Percentiles rank a stretch among this genome's conserved stretches.
Evolutionary conservation across 176 grass and related monocot genomes (phyloP).

Genomic region (Luzula sylvatica): DNA sequence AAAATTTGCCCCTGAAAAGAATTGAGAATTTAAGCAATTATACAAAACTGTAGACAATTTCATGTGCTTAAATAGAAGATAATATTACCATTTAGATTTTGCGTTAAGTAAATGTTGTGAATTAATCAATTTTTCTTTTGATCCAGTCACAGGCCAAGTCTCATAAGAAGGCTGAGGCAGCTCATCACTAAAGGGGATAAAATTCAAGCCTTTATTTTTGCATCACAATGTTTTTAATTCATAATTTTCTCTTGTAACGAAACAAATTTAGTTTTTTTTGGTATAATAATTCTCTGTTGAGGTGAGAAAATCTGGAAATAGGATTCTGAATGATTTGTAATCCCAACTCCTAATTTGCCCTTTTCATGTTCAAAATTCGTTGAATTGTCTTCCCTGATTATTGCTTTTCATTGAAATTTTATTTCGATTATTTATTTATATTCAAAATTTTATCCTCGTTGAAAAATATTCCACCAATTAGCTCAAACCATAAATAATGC

Average conservation of each 20-base stretch:
- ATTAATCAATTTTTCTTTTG: background rate
- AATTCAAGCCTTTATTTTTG: background rate
- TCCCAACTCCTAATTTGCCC: conserved; percentile 5
- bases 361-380: conserved; percentile 3
- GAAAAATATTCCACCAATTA: background rate
- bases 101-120: background rate
- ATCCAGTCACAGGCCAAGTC: conserved; percentile 46
- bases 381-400: background rate
- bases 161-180: conserved; percentile 25
- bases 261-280: conserved; percentile 7
- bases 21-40: too few species aligned
- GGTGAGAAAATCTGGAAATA: conserved; percentile 18
- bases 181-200: conserved; percentile 31
- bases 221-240: conserved; percentile 10
- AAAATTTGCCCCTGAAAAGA: too few species aligned
- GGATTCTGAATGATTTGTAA: conserved; percentile 11
- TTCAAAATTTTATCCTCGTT: background rate
- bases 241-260: conserved; percentile 12
- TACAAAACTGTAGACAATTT: too few species aligned
- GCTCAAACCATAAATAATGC: background rate
- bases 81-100: too few species aligned
- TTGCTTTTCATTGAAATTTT: background rate
- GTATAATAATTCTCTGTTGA: conserved; percentile 14
- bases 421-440: background rate
- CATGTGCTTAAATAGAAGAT: too few species aligned